Evolutionary conservation across 2,329 filamentous ascomycete species (phyloP), one percentile per base, ranked within the genome.

Genomic region (Ilyonectria mors-panacis): DNA sequence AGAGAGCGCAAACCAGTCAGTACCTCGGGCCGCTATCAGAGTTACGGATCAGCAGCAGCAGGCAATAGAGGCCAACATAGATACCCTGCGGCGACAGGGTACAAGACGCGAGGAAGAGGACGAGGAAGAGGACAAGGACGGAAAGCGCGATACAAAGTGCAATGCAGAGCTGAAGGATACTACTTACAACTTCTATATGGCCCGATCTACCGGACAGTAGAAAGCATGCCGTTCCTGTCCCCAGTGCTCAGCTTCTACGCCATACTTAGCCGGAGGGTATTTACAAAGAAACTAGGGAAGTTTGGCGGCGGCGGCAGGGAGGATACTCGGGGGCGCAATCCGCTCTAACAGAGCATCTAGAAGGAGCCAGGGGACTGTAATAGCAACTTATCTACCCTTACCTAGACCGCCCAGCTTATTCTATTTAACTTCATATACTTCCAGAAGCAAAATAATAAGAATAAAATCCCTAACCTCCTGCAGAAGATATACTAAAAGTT

Each of bases 361-460:
- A 33, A 6, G 10, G 6, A 33, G 30, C 30, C 10, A 33, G n/a
- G 44, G 3, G 57, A 63, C 21, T 63, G 26, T 63, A 63, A 56
- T 50, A 63, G 44, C 48, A 39, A 37, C 28, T 17, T 56, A 13
- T 56, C 35, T 9, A 26, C 53, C 4, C 21, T 56, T 8, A 19
- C 35, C 6, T 56, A 56, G 33, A 56, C 35, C 35, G 33, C 21
- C 7, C 33, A 56, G 53, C 53, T 56, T 37, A 33, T 56, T 35
- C 26, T 56, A 33, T 56, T 56, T 56, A 56, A 56, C 6, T 6
- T 37, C 13, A 37, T 39, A 13, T 56, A 39, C 53, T 56, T 56
- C 21, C 35, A 56, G 7, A 56, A 56, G 33, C 6, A 56, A 17
- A 39, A 56, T 39, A 56, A 56, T 56, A 56, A 56, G 33, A 21